A percentile compares a stretch with the other conserved stretches of the same genome.
Conservation (phyloP, 1,284 basidiomycete genomes). For the Volvariella surrecta region DNA sequence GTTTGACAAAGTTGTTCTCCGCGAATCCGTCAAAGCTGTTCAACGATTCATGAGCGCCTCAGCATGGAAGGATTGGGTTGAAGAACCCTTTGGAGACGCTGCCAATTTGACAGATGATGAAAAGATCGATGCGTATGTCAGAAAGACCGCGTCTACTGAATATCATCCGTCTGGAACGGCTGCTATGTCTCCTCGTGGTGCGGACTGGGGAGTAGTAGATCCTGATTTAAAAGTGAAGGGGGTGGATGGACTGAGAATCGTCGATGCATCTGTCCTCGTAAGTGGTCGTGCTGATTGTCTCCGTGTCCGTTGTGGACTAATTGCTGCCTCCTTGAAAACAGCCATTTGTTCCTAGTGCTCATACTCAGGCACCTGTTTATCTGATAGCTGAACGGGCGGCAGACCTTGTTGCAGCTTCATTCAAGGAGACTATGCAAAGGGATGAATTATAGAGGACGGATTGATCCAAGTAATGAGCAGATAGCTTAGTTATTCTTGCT, state of each 20-base stretch:
- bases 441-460: no score
- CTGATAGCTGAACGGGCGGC: constrained; percentile 7
- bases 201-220: constrained; percentile 26
- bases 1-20: constrained; percentile 18
- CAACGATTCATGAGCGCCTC: constrained; percentile 12
- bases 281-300: constrained; percentile 17
- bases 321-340: constrained; percentile 5
- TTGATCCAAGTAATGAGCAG: no score
- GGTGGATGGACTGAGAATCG: constrained; percentile 25
- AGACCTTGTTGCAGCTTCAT: constrained; percentile 3
- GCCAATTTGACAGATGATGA: constrained; percentile 20
- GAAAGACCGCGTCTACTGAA: constrained; percentile 22
- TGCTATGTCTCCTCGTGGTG: constrained; percentile 19
- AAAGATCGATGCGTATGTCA: constrained; percentile 22
- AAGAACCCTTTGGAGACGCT: constrained; percentile 16
- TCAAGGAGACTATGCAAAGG: no score
- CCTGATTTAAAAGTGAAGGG: constrained; percentile 31
- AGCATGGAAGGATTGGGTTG: constrained; percentile 17
- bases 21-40: constrained; percentile 11
- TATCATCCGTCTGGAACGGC: constrained; percentile 27
- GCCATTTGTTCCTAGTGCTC: constrained; percentile 7
- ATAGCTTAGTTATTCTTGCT: no score
- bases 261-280: constrained; percentile 33
- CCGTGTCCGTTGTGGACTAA: not conserved
- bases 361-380: constrained; percentile 8